Evolutionary conservation across 1,284 basidiomycete species (phyloP).

Genomic region (Heliocybe sulcata): DNA sequence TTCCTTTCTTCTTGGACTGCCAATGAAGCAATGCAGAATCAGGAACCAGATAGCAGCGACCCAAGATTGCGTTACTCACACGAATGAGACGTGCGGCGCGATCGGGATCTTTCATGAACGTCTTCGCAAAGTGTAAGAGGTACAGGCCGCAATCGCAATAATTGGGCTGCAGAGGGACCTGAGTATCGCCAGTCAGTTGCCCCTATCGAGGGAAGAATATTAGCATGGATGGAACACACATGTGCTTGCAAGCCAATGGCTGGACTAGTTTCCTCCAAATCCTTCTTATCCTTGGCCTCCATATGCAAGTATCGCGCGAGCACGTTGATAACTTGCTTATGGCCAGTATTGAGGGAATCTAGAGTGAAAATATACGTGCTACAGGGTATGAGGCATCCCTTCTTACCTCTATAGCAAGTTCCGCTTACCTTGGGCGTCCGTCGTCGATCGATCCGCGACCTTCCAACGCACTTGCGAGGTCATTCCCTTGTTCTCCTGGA

Average conservation of each 20-base stretch:
- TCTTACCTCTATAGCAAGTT: not conserved
- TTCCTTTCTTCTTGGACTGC: slow-evolving; percentile 21
- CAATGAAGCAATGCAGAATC: slow-evolving; percentile 10
- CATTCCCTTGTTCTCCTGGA: slow-evolving; percentile 4
- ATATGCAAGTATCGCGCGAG: slow-evolving; percentile 65
- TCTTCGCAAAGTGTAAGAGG: slow-evolving; percentile 72
- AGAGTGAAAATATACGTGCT: slow-evolving; percentile 81
- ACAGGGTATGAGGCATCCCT: not conserved
- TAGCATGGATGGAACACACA: slow-evolving; percentile 26
- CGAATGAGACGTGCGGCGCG: slow-evolving; percentile 36
- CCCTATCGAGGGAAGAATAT: no score
- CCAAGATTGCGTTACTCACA: slow-evolving; percentile 23
- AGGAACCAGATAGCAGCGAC: not conserved
- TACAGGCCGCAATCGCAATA: slow-evolving; percentile 84
- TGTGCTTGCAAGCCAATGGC: slow-evolving; percentile 37
- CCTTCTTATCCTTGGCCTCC: slow-evolving; percentile 80
- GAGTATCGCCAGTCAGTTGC: no score
- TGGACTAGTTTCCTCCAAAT: slow-evolving; percentile 32
- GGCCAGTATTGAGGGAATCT: slow-evolving; percentile 77
- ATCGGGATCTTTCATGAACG: slow-evolving; percentile 56
- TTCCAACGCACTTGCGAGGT: not conserved
- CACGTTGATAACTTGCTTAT: slow-evolving; percentile 54
- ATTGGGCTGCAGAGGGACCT: slow-evolving; percentile 81
- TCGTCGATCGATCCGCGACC: not conserved
- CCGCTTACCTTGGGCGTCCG: not conserved